phyloP scores from a whole-genome alignment of 1,284 basidiomycete species.

The Ceratorhiza oryzae-sativae region DNA sequence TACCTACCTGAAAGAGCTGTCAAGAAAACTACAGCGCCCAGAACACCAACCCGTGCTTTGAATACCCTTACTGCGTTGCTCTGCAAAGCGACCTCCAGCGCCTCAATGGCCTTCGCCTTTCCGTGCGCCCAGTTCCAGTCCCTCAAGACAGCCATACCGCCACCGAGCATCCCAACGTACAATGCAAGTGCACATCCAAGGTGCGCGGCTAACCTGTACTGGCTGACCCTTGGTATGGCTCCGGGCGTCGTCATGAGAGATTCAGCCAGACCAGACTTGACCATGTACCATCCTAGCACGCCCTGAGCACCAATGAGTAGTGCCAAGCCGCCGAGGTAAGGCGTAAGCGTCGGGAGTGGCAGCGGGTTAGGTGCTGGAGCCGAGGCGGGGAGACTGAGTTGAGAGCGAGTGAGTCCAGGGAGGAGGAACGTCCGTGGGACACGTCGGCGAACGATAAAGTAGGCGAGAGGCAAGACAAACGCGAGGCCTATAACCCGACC shows the following conservation, averaged over 20 bases:
- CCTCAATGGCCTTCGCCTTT: conserved; percentile 45
- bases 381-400: conserved; percentile 36
- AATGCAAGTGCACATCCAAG: conserved; percentile 89
- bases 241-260: conserved; percentile 80
- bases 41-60: conserved; percentile 62
- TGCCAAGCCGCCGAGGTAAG: conserved; percentile 73
- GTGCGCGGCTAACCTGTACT: conserved; percentile 96
- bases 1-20: conserved; percentile 86
- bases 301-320: conserved; percentile 90
- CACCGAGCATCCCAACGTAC: conserved; percentile 90
- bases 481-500: conserved; percentile 87
- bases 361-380: conserved; percentile 37
- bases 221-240: conserved; percentile 92
- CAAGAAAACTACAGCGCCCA: conserved; percentile 82
- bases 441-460: conserved; percentile 75
- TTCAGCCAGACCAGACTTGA: conserved; percentile 92
- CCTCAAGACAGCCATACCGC: conserved; percentile 78
- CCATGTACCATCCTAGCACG: conserved; percentile 99
- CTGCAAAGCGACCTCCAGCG: conserved; percentile 63
- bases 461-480: conserved; percentile 80
- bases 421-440: conserved; percentile 27
- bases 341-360: conserved; percentile 58
- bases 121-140: conserved; percentile 77
- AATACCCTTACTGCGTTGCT: conserved; percentile 67
- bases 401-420: conserved; percentile 56